Evolutionary conservation across 2,329 filamentous ascomycete species (phyloP), one percentile per base, ranked within the genome.

Genomic region (Trichoderma sp.): DNA sequence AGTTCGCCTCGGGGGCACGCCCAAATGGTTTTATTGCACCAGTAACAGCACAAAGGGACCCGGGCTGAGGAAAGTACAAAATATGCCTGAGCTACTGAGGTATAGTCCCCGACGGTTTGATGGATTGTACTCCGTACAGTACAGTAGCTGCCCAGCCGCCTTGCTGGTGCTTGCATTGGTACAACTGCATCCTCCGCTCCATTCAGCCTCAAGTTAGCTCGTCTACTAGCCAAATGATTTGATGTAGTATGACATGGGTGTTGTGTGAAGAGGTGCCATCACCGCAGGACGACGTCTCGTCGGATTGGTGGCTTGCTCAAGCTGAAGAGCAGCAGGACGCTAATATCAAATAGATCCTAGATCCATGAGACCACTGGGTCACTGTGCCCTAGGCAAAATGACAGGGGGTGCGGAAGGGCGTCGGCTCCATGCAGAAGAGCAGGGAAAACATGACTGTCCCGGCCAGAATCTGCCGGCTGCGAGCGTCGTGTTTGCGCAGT

Each of bases 181-280:
- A 32, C 34, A 13, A 35, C 56, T 52, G 48, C 67, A 56, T 64
- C 19, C 52, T 54, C 52, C 63, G 63, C 67, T 66, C 69, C 71
- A 66, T 70, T 71, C 71, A 74, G 72, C 72, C 73, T 70, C 72
- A 70, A 68, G 48, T 70, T 74, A 73, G 65, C 56, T 54, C 67
- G 64, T 67, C 70, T 70, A 71, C 71, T 74, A 69, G 42, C 59
- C 67, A 52, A 63, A 70, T 76, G 75, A 74, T 75, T 75, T 64
- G 64, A 66, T 67, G 70, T 70, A 72, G 70, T 70, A 68, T 73
- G 66, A 63, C 58, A 68, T 69, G 67, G 70, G 67, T 68, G 64
- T 73, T 48, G 22, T 32, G 60, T 53, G 67, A 64, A 50, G 34
- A 50, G 58, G 39, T 68, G 67, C 67, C 67, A 57, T 58, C 34